Evolutionary conservation across 1,139 yeast species (phyloP).

Genomic region (Pneumocystis oryctolagi): DNA sequence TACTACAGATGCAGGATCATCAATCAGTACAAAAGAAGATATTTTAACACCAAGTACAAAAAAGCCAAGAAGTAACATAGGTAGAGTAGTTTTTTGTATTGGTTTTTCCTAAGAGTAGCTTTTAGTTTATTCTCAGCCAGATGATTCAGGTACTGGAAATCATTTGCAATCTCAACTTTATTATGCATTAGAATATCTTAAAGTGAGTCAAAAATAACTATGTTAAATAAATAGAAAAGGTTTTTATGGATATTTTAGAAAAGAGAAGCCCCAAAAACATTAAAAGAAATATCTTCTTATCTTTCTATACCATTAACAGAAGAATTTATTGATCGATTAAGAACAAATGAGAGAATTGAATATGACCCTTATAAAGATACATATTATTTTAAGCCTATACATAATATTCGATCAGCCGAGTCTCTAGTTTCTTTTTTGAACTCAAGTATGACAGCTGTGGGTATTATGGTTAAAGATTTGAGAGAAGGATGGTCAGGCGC

Average conservation of each 20-base stretch:
- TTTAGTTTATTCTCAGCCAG: conserved; percentile 25
- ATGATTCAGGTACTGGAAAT: conserved; percentile 32
- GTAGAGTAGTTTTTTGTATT: background rate
- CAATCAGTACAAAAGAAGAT: background rate
- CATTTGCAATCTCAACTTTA: conserved; percentile 70
- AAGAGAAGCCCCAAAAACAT: background rate
- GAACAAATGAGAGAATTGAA: conserved; percentile 23
- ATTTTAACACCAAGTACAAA: background rate
- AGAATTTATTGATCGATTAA: background rate
- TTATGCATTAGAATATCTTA: conserved; percentile 78
- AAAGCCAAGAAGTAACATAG: background rate
- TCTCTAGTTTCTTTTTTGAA: conserved; percentile 63
- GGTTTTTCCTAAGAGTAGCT: background rate
- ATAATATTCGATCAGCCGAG: conserved; percentile 68
- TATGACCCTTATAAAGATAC: conserved; percentile 47
- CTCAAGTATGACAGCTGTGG: conserved; percentile 75
- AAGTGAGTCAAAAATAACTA: conserved; percentile 32
- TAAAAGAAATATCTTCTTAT: conserved; percentile 5
- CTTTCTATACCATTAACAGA: conserved; percentile 7
- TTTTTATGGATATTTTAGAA: conserved; percentile 3
- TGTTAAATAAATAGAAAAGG: conserved; percentile 4
- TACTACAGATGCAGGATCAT: background rate
- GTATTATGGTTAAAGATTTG: conserved; percentile 73
- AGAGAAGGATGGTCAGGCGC: conserved; percentile 98
- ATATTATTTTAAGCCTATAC: conserved; percentile 73